These are phyloP conservation scores for Umbelopsis sp. DNA, from an alignment of 192 early-diverging fungal genomes.

Conservation along the genomic window DNA sequence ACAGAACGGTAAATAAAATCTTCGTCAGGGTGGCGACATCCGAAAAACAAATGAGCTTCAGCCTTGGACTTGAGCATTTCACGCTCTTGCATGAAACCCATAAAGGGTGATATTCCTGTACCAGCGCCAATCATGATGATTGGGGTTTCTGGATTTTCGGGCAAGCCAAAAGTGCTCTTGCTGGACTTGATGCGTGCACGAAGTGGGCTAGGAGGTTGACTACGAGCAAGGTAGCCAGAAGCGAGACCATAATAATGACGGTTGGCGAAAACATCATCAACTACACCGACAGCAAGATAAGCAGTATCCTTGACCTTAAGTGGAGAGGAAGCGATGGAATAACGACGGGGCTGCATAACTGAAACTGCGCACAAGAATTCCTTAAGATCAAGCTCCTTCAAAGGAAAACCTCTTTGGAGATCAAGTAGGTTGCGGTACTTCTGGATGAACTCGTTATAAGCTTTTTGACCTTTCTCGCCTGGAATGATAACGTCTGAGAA, in stretches of 20 bases:
- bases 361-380: conserved; percentile 46
- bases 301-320: conserved; percentile 33
- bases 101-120: conserved; percentile 92
- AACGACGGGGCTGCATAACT: conserved; percentile 79
- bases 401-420: conserved; percentile 45
- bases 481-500: conserved; percentile 37
- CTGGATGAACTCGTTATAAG: conserved; percentile 46
- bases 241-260: conserved; percentile 38
- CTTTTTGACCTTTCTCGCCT: conserved; percentile 30
- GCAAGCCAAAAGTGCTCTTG: conserved; percentile 63
- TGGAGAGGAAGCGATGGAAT: conserved; percentile 81
- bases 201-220: not conserved
- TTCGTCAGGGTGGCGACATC: conserved; percentile 69
- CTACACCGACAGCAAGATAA: conserved; percentile 35
- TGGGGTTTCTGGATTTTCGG: conserved; percentile 54
- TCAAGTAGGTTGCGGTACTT: conserved; percentile 52
- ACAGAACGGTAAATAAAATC: conserved; percentile 77
- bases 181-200: conserved; percentile 35
- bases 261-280: conserved; percentile 33
- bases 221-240: conserved; percentile 31
- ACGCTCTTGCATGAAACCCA: conserved; percentile 72
- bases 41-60: conserved; percentile 71
- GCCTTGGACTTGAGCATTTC: conserved; percentile 15
- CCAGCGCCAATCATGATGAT: conserved; percentile 92
- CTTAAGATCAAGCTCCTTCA: conserved; percentile 36